These are phyloP conservation scores for Orbilia oligospora DNA, from an alignment of 2,329 filamentous ascomycete genomes.

Conservation along the genomic window DNA sequence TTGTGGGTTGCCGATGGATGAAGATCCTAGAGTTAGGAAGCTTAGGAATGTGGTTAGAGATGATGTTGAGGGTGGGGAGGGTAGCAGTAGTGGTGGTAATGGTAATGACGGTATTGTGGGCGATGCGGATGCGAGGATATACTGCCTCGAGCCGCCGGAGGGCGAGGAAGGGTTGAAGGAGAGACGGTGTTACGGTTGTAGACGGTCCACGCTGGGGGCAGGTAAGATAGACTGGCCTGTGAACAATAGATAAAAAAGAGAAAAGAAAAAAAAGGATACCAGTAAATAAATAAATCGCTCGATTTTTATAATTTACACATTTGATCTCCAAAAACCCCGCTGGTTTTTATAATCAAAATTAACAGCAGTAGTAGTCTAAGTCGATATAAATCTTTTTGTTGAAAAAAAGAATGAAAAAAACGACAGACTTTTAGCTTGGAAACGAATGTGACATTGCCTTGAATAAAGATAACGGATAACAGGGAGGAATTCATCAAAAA, in stretches of 20 bases:
- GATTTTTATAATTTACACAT: background rate
- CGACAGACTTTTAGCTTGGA: too few species aligned
- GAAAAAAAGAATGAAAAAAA: too few species aligned
- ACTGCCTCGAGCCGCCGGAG: slow-evolving; percentile 64
- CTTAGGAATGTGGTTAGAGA: slow-evolving; percentile 64
- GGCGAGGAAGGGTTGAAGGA: slow-evolving; percentile 67
- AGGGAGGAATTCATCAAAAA: too few species aligned
- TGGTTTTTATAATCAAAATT: too few species aligned
- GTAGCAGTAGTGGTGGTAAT: background rate
- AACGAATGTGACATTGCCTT: too few species aligned
- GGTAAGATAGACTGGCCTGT: slow-evolving; percentile 62
- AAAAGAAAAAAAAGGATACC: background rate
- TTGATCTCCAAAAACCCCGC: background rate
- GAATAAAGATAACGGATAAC: too few species aligned
- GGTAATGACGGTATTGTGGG: slow-evolving; percentile 69
- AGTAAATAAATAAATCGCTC: background rate
- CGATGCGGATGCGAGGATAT: slow-evolving; percentile 51
- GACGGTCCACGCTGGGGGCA: slow-evolving; percentile 74
- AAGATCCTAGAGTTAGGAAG: slow-evolving; percentile 58
- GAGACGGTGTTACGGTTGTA: slow-evolving; percentile 78
- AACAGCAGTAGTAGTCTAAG: too few species aligned
- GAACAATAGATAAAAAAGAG: slow-evolving; percentile 31
- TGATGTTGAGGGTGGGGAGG: slow-evolving; percentile 61
- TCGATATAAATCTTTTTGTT: too few species aligned
- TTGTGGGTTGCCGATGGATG: slow-evolving; percentile 64